phyloP scores from a whole-genome alignment of 352 stramenopile species.

The Phytophthora kernoviae region DNA sequence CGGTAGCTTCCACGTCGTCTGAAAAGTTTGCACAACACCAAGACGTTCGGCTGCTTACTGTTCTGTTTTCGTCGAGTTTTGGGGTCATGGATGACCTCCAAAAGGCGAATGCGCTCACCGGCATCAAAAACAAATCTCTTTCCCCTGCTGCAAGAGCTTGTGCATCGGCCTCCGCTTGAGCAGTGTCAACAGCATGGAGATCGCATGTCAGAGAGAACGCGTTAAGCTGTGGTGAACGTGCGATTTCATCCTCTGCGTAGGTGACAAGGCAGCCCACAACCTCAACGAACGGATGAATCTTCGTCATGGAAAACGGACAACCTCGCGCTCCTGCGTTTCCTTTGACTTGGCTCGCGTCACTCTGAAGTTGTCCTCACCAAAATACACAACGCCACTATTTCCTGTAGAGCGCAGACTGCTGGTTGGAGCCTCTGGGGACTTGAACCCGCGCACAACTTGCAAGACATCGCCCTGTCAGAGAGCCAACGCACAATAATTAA shows the following conservation, averaged over 20 bases:
- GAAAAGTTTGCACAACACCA: slow-evolving; percentile 66
- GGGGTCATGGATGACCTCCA: slow-evolving; percentile 33
- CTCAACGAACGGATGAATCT: slow-evolving; percentile 54
- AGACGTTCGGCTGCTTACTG: slow-evolving; percentile 38
- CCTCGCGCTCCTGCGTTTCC: slow-evolving; percentile 48
- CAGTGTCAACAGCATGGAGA: slow-evolving; percentile 21
- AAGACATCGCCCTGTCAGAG: slow-evolving; percentile 45
- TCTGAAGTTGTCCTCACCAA: slow-evolving; percentile 41
- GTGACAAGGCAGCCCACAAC: slow-evolving; percentile 52
- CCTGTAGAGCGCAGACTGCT: background rate
- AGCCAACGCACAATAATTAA: background rate
- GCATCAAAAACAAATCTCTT: slow-evolving; percentile 27
- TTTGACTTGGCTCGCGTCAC: slow-evolving; percentile 41
- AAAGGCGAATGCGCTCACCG: slow-evolving; percentile 28
- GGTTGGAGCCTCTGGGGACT: slow-evolving; percentile 2
- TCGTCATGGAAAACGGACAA: slow-evolving; percentile 41
- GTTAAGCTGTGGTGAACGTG: slow-evolving; percentile 43
- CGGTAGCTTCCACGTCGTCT: slow-evolving; percentile 25
- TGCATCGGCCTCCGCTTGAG: slow-evolving; percentile 30
- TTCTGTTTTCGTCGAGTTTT: slow-evolving; percentile 16
- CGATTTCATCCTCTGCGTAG: slow-evolving; percentile 59
- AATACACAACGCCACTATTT: slow-evolving; percentile 22
- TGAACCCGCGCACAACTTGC: slow-evolving; percentile 41
- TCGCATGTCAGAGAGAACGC: slow-evolving; percentile 53
- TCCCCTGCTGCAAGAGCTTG: slow-evolving; percentile 32